Percentiles rank a stretch among this genome's conserved stretches.
Evolutionary conservation across 176 grass and related monocot species (phyloP).

Genomic region (Carex myosuroides): DNA sequence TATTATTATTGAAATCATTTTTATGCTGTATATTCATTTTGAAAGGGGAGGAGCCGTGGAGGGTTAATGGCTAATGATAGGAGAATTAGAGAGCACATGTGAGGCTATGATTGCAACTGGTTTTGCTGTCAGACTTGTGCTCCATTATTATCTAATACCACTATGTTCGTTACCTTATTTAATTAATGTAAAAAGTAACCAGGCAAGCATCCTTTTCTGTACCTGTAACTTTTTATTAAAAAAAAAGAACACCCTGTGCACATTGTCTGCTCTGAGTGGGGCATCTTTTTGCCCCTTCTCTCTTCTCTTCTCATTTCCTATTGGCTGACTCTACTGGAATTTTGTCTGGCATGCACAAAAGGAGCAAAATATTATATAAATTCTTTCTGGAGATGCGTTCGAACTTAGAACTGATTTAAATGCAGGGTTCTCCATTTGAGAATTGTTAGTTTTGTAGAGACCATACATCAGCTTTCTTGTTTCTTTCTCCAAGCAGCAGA

Average conservation of each 20-base stretch:
- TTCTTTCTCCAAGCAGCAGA: constrained; percentile 16
- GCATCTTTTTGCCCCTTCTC: constrained; percentile 30
- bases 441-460: not conserved
- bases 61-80: constrained; percentile 4
- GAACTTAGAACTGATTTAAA: constrained; percentile 14
- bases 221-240: not conserved
- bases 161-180: not conserved
- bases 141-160: constrained; percentile 13
- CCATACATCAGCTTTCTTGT: constrained; percentile 16
- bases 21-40: not conserved
- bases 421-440: not conserved
- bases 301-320: constrained; percentile 12
- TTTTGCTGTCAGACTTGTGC: constrained; percentile 4
- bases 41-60: not conserved
- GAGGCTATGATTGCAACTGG: constrained; percentile 15
- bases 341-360: constrained; percentile 60
- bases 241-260: not conserved
- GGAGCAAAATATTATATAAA: constrained; percentile 10
- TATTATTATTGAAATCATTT: not conserved
- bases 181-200: constrained; percentile 1
- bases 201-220: constrained; percentile 3
- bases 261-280: constrained; percentile 37
- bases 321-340: constrained; percentile 27
- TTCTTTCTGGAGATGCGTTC: constrained; percentile 13
- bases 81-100: constrained; percentile 2